phyloP scores from a whole-genome alignment of 2,329 filamentous ascomycete genomes.

The Coniochaeta hoffmannii region DNA sequence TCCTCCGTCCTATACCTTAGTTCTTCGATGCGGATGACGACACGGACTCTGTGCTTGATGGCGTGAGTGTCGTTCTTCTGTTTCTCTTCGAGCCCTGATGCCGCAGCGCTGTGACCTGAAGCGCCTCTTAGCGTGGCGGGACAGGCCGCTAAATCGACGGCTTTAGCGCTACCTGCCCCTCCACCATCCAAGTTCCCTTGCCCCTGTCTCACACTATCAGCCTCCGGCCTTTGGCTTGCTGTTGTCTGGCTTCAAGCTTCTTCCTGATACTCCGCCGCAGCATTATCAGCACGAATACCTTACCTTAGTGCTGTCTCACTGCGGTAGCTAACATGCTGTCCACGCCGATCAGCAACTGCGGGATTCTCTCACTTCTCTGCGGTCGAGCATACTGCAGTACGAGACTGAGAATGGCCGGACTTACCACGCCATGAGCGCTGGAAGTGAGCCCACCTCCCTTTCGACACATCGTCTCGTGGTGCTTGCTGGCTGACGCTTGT shows the following conservation, averaged over 20 bases:
- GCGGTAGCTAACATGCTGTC: neutral
- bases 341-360: neutral
- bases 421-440: constrained; percentile 13
- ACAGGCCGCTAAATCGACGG: neutral
- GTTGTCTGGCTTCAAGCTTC: neutral
- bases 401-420: constrained; percentile 13
- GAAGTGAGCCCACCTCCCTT: constrained; percentile 6
- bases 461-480: neutral
- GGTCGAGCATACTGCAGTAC: constrained; percentile 10
- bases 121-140: neutral
- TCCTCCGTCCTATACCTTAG: neutral
- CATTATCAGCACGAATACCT: neutral
- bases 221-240: neutral
- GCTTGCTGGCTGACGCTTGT: neutral
- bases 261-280: neutral
- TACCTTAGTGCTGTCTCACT: neutral
- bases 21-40: neutral
- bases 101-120: neutral
- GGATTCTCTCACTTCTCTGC: constrained; percentile 9
- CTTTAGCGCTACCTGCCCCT: neutral
- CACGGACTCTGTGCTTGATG: neutral
- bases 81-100: neutral
- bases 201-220: neutral
- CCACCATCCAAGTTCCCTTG: neutral
- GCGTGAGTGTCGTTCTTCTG: neutral